Conservation (phyloP, 2,329 filamentous ascomycete genomes). For the Pseudogymnoascus sp. region DNA sequence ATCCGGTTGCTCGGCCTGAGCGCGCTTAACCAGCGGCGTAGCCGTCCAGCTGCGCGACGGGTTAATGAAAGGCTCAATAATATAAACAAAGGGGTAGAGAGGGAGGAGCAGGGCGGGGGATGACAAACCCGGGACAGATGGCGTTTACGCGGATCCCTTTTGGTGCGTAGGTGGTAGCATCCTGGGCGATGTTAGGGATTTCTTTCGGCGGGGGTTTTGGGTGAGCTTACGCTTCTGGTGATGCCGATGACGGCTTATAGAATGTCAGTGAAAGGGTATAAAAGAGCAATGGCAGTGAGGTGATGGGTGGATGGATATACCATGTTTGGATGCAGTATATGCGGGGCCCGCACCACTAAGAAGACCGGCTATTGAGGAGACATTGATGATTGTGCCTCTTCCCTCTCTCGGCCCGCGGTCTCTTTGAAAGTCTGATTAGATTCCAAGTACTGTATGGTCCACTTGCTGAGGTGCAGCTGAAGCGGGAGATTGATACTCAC, state of each 20-base stretch:
- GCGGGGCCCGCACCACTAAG: slow-evolving; percentile 29
- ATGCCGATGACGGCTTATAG: slow-evolving; percentile 38
- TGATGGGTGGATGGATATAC: slow-evolving; percentile 15
- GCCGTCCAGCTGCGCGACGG: slow-evolving; percentile 28
- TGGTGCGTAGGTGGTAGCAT: slow-evolving; percentile 43
- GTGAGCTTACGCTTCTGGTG: slow-evolving; percentile 32
- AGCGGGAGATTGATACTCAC: slow-evolving; percentile 16
- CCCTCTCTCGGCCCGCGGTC: slow-evolving; percentile 32
- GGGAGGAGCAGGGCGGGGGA: slow-evolving; percentile 15
- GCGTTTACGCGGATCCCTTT: slow-evolving; percentile 50
- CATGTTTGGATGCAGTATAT: slow-evolving; percentile 46
- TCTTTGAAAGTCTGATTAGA: slow-evolving; percentile 14
- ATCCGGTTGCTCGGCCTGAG: slow-evolving; percentile 20
- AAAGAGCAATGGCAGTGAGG: neutral
- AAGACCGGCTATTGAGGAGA: slow-evolving; percentile 43
- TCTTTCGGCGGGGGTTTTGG: neutral
- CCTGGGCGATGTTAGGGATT: slow-evolving; percentile 18
- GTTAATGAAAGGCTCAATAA: neutral
- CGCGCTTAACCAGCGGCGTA: slow-evolving; percentile 31
- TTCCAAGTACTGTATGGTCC: neutral
- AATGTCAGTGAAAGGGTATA: neutral
- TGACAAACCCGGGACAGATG: slow-evolving; percentile 41
- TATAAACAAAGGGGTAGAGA: no score
- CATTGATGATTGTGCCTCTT: slow-evolving; percentile 46
- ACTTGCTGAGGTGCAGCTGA: neutral